These are phyloP conservation scores for Scorias spongiosa DNA, from an alignment of 2,329 filamentous ascomycete genomes.

Conservation along the genomic window DNA sequence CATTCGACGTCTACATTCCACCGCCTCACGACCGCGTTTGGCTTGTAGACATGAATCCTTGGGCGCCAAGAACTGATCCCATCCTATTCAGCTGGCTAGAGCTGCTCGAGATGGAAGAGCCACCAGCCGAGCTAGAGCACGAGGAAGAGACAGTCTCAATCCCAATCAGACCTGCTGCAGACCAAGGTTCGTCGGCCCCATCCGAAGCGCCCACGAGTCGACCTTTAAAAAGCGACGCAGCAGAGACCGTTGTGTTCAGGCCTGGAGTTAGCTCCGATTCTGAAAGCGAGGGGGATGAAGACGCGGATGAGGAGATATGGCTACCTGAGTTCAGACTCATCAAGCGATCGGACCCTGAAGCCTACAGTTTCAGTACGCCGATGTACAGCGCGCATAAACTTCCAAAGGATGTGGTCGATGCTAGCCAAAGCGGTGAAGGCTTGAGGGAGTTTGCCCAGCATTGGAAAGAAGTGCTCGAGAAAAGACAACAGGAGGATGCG, in stretches of 20 bases:
- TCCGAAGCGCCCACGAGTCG: neutral
- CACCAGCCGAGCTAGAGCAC: slow-evolving; percentile 18
- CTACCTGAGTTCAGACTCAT: slow-evolving; percentile 71
- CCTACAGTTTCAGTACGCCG: slow-evolving; percentile 69
- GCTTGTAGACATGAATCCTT: slow-evolving; percentile 89
- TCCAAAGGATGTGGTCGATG: slow-evolving; percentile 77
- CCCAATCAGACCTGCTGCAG: slow-evolving; percentile 1
- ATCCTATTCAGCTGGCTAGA: slow-evolving; percentile 84
- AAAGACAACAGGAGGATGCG: slow-evolving; percentile 22
- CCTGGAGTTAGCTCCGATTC: slow-evolving; percentile 9
- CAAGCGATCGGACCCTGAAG: slow-evolving; percentile 70
- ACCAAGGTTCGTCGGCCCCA: neutral
- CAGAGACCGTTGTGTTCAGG: neutral
- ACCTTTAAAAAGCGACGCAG: neutral
- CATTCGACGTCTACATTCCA: slow-evolving; percentile 87
- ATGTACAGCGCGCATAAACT: slow-evolving; percentile 94
- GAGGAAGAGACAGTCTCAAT: slow-evolving; percentile 6
- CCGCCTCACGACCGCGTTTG: slow-evolving; percentile 58
- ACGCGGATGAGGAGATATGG: slow-evolving; percentile 40
- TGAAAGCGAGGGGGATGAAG: slow-evolving; percentile 29
- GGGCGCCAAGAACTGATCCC: slow-evolving; percentile 78
- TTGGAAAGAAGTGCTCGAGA: slow-evolving; percentile 32
- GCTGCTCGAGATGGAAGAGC: slow-evolving; percentile 56
- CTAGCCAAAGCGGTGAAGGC: slow-evolving; percentile 44
- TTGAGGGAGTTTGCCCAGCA: slow-evolving; percentile 50